Percentiles rank a stretch among this genome's conserved stretches.
phyloP scores from a whole-genome alignment of 495 filamentous ascomycete genomes.

The Trichoderma reesei region DNA sequence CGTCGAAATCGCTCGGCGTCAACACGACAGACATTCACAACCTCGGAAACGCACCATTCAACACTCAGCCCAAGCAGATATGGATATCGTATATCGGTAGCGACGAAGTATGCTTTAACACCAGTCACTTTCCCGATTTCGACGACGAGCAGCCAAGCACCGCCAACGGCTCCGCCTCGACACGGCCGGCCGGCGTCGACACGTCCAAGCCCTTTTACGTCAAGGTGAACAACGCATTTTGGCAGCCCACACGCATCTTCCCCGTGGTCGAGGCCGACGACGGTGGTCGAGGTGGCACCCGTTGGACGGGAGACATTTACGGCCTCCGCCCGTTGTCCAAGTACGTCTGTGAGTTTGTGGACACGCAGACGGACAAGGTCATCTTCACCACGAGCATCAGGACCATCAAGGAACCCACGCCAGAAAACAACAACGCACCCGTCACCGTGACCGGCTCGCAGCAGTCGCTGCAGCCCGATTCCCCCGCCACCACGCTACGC shows the following conservation, averaged over 20 bases:
- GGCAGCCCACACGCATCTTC: constrained; percentile 70
- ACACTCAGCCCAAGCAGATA: constrained; percentile 60
- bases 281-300: constrained; percentile 40
- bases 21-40: constrained; percentile 70
- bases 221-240: constrained; percentile 77
- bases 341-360: constrained; percentile 78
- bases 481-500: constrained; percentile 80
- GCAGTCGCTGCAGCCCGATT: constrained; percentile 56
- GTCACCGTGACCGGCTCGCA: constrained; percentile 40
- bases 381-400: constrained; percentile 72
- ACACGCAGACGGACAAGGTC: constrained; percentile 58
- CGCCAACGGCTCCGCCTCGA: background rate
- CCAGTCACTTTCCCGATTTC: constrained; percentile 49
- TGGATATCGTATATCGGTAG: constrained; percentile 81
- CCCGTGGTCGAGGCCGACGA: constrained; percentile 36
- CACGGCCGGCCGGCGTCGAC: constrained; percentile 41
- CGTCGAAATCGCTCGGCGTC: constrained; percentile 61
- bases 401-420: constrained; percentile 56
- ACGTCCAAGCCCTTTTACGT: constrained; percentile 71
- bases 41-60: constrained; percentile 68
- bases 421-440: background rate
- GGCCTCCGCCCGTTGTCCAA: constrained; percentile 78
- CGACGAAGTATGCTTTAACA: constrained; percentile 74
- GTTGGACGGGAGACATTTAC: constrained; percentile 77
- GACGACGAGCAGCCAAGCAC: constrained; percentile 12